Conservation (phyloP, 345 rosid species). For the Pistacia atlantica region DNA sequence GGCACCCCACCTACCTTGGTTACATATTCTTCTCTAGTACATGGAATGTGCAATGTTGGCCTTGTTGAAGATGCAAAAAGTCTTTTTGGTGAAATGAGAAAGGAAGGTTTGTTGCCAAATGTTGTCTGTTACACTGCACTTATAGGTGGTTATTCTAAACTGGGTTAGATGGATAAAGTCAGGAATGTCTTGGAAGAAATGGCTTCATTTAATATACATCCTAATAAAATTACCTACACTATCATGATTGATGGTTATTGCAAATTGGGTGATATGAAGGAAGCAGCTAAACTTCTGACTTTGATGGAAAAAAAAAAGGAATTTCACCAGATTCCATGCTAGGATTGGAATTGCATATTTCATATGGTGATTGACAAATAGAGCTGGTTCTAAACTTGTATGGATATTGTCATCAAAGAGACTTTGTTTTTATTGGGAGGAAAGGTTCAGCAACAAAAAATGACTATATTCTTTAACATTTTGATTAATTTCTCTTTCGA, state of each 20-base stretch:
- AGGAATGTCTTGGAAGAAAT: conserved; percentile 57
- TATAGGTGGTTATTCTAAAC: conserved; percentile 68
- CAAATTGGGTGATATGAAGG: conserved; percentile 55
- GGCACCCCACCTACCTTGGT: conserved; percentile 48
- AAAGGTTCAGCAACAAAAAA: too few species aligned
- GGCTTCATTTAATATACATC: conserved; percentile 47
- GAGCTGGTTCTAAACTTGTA: too few species aligned
- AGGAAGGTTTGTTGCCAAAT: conserved; percentile 63
- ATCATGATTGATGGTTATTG: conserved; percentile 66
- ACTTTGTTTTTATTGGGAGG: too few species aligned
- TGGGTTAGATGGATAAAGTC: conserved; percentile 69
- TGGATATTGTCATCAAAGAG: too few species aligned
- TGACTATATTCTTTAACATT: too few species aligned
- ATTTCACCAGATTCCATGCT: conserved; percentile 51
- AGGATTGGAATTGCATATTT: too few species aligned
- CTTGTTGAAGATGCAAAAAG: conserved; percentile 54
- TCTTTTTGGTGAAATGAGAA: conserved; percentile 61
- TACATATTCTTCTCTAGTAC: conserved; percentile 70
- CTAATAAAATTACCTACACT: conserved; percentile 81
- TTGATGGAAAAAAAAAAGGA: conserved; percentile 57
- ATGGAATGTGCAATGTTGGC: conserved; percentile 62
- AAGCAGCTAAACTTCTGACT: conserved; percentile 60
- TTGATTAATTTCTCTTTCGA: too few species aligned
- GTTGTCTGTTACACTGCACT: conserved; percentile 75
- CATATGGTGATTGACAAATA: too few species aligned